These are phyloP conservation scores for Gilbertella persicaria DNA, from an alignment of 371 early-diverging fungal species.

Conservation along the genomic window DNA sequence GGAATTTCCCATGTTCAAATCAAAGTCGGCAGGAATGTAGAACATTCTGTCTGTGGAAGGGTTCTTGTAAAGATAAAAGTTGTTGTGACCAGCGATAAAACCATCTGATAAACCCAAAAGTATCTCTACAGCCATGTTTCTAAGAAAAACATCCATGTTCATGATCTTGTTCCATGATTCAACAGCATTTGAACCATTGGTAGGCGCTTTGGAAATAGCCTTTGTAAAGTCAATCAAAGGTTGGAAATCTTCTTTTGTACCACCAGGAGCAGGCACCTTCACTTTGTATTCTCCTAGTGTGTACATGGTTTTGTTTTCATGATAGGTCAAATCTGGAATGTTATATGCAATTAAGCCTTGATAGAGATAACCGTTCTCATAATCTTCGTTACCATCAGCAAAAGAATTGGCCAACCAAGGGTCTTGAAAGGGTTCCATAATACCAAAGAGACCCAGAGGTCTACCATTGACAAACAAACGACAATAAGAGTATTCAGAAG, in stretches of 20 bases:
- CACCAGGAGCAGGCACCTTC: constrained; percentile 19
- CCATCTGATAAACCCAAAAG: constrained; percentile 31
- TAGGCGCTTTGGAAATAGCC: constrained; percentile 19
- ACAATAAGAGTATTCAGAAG: constrained; percentile 35
- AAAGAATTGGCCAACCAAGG: constrained; percentile 40
- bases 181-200: not conserved
- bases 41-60: constrained; percentile 6
- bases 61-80: constrained; percentile 34
- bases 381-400: constrained; percentile 25
- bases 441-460: constrained; percentile 32
- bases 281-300: constrained; percentile 29
- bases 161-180: constrained; percentile 31
- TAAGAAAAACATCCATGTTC: constrained; percentile 28
- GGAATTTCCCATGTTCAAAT: constrained; percentile 12
- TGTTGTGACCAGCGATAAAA: constrained; percentile 22
- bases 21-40: constrained; percentile 23
- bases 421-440: constrained; percentile 39
- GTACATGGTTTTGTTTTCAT: constrained; percentile 16
- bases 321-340: constrained; percentile 24
- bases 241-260: constrained; percentile 3
- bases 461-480: constrained; percentile 35
- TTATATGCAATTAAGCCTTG: constrained; percentile 14
- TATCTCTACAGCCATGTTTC: constrained; percentile 32
- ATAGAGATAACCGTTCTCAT: constrained; percentile 33
- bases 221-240: constrained; percentile 29